Base-by-base conservation (phyloP, 805 yeast species). In the Myxozyma kluyveri region DNA sequence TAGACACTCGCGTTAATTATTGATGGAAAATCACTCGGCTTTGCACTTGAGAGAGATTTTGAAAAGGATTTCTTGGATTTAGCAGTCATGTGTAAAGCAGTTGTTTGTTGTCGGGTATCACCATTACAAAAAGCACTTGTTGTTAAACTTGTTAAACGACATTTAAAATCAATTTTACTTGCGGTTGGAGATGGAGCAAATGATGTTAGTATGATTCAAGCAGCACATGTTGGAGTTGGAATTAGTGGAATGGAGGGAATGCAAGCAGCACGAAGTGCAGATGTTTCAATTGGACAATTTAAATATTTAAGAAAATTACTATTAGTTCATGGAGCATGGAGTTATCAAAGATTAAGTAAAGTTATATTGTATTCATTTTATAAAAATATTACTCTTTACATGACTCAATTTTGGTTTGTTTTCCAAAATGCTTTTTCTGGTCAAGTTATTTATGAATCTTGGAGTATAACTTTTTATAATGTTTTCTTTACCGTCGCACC, bases 121-220 rank as follows among this genome's bases (percentile, higher is more conserved):
- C 99, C 99, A 0, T 74, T 93, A 51, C 99, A 93, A 64, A 93
- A 93, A 67, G 99, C 99, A 0, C 72, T 93, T 48, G 99, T 93
- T 17, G 99, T 93, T 22, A 88, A 88, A 65, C 79, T 93, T 79
- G 98, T 91, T 19, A 93, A 93, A 67, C 74, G 87, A 45, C 84
- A 88, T 71, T 77, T 79, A 64, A 83, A 85, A 43, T 68, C 75
- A 2, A 80, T 96, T 1, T 69, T 95, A 39, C 73, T 93, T 54
- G 98, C 99, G 0, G 85, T 93, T 65, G 99, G 99, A 40, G 99
- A 93, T 70, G 99, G 99, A 65, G 99, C 99, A 2, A 93, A 93
- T 66, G 99, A 93, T 72, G 99, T 93, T 37, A 85, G 96, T 33
- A 93, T 93, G 99, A 93, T 93, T 60, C 99, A 93, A 70, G 98